phyloP scores from a whole-genome alignment of 352 stramenopile genomes.

The Phytophthora fragariaefolia region DNA sequence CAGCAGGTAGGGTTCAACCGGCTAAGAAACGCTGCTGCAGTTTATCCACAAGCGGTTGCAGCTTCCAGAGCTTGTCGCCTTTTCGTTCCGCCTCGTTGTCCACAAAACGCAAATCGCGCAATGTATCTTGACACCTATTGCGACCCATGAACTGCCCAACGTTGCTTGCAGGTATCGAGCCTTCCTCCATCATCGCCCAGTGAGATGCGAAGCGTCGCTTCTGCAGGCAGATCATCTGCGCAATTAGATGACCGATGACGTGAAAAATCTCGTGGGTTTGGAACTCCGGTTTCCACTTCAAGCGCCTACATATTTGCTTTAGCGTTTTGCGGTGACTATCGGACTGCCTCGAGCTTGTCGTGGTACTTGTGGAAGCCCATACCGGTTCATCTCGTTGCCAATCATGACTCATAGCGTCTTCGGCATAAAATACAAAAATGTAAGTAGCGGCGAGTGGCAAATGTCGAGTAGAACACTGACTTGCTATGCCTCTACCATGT shows the following conservation, averaged over 20 bases:
- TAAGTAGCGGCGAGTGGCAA: neutral
- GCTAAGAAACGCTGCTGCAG: conserved; percentile 15
- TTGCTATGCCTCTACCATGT: no score
- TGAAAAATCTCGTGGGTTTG: no score
- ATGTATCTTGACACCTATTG: neutral
- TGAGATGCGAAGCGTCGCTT: conserved; percentile 21
- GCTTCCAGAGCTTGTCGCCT: conserved; percentile 26
- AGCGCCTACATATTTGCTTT: no score
- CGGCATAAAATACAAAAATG: neutral
- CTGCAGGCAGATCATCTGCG: conserved; percentile 25
- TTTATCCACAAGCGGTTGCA: conserved; percentile 7
- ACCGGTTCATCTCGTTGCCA: neutral
- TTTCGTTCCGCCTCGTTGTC: conserved; percentile 5
- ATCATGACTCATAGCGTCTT: neutral
- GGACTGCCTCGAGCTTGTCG: no score
- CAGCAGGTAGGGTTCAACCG: no score
- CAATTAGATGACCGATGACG: conserved; percentile 29
- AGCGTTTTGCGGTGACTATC: no score
- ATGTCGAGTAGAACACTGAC: no score
- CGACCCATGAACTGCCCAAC: conserved; percentile 22
- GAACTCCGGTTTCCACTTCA: conserved; percentile 8
- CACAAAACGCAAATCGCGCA: conserved; percentile 25
- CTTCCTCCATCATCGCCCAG: conserved; percentile 23
- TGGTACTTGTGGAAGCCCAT: neutral
- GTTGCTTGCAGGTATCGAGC: conserved; percentile 9